Evolutionary conservation across 2,329 filamentous ascomycete genomes (phyloP), one percentile per base, ranked within the genome.

Genomic region (Pyrenochaeta sp.): DNA sequence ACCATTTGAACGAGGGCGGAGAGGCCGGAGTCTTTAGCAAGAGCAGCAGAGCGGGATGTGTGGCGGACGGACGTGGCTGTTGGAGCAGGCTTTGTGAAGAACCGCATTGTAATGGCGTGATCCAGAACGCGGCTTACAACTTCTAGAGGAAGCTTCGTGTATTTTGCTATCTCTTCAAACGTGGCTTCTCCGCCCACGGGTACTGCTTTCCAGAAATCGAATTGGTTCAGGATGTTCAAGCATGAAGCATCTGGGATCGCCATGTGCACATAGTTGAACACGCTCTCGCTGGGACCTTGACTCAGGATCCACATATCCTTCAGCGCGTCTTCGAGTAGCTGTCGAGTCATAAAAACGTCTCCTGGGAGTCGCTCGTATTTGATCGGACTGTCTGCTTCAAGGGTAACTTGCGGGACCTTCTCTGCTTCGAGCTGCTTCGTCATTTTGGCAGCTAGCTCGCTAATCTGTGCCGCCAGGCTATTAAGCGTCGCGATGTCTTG

Each of bases 151-250:
- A 75, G 65, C 12, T 62, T 61, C 5, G 64, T 66, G 25, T 65
- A 50, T n/a, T 59, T 55, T 13, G 76, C 69, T 43, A 78, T 66
- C 1, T 74, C 63, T n/a, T 66, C 51, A 22, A 68, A 67, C 0
- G 81, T 80, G 6, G 82, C 81, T 3, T 77, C 74, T 15, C 81
- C 81, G 25, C 80, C 73, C 0, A 84, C 51, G 2, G 84, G 83
- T 5, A 86, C 82, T 5, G 81, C 79, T 10, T 77, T 73, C 81
- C 82, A 85, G 64, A 85, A 84, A 63, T 85, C 73, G 66, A 85
- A 85, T 60, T 82, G 74, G 66, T 85, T 85, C 15, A 85, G 72
- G 13, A 83, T 72, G 61, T 83, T 82, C 37, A 85, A 75, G 32
- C 63, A 65, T 6, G 80, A 75, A 3, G 78, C 74, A 58, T 84